Evolutionary conservation across 2,329 filamentous ascomycete species (phyloP).

Genomic region (Hortaea sp.): DNA sequence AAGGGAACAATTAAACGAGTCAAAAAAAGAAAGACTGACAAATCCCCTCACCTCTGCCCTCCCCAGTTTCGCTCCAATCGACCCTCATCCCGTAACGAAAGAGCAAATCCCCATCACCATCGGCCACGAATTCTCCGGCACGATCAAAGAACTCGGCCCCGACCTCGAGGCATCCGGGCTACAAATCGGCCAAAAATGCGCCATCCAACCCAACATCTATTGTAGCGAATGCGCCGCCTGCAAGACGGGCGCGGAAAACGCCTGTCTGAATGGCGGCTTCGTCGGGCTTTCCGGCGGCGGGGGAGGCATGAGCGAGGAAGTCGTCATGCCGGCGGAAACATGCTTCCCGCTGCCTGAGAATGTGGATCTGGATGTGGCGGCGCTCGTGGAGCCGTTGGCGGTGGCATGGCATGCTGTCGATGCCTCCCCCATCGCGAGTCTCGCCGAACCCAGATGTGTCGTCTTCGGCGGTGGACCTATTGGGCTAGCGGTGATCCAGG

Average conservation of each 20-base stretch:
- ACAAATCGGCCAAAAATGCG: conserved; percentile 46
- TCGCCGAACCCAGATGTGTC: conserved; percentile 38
- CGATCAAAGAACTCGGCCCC: conserved; percentile 48
- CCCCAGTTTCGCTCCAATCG: conserved; percentile 38
- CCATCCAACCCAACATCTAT: conserved; percentile 50
- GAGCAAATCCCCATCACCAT: conserved; percentile 49
- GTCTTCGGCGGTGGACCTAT: conserved; percentile 55
- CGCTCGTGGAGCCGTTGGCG: conserved; percentile 52
- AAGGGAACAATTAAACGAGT: too few relatives aligned
- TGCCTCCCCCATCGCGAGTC: conserved; percentile 34
- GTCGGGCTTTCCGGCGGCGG: conserved; percentile 34
- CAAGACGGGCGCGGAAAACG: conserved; percentile 43
- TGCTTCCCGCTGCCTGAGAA: conserved; percentile 43
- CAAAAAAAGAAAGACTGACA: too few relatives aligned
- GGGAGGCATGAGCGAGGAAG: conserved; percentile 46
- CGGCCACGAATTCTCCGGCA: conserved; percentile 57
- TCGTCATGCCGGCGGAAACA: conserved; percentile 41
- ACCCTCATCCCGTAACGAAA: conserved; percentile 48
- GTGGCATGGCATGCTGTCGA: conserved; percentile 56
- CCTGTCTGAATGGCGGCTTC: conserved; percentile 48
- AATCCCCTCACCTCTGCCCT: background rate
- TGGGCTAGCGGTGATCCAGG: conserved; percentile 36
- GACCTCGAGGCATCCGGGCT: conserved; percentile 26
- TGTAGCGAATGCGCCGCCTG: conserved; percentile 50
- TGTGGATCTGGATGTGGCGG: conserved; percentile 44